Conservation (phyloP, 331 rosid species). For the Prunus yedoensis region DNA sequence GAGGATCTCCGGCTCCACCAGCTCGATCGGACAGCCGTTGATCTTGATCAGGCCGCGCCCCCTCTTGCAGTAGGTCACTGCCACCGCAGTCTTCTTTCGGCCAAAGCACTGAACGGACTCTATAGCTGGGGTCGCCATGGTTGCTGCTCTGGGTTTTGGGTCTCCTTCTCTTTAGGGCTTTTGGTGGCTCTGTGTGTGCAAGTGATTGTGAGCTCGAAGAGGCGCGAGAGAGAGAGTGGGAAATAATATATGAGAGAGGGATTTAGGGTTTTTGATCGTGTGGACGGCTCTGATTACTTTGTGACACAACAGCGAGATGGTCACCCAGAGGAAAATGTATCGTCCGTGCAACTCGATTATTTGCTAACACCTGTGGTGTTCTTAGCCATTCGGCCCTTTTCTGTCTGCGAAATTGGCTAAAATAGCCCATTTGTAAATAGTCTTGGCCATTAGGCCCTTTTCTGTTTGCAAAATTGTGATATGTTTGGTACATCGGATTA, state of each 20-base stretch:
- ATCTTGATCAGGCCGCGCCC: slow-evolving; percentile 54
- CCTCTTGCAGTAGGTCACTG: slow-evolving; percentile 52
- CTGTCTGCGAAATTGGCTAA: too few relatives aligned
- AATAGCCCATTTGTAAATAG: too few relatives aligned
- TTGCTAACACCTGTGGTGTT: too few relatives aligned
- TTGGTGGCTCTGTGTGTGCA: not conserved
- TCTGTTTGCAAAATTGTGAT: too few relatives aligned
- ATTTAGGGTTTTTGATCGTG: slow-evolving; percentile 15
- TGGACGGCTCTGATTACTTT: slow-evolving; percentile 22
- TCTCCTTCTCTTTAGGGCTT: not conserved
- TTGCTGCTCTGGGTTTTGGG: not conserved
- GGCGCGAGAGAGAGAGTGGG: not conserved
- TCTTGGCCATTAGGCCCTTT: too few relatives aligned
- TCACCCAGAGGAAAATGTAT: not conserved
- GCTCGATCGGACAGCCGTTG: slow-evolving; percentile 55
- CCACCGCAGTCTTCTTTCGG: slow-evolving; percentile 55
- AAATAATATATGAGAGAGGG: not conserved
- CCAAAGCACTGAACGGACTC: slow-evolving; percentile 56
- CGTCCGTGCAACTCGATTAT: too few relatives aligned
- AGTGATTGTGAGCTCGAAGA: not conserved
- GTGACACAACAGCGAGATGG: not conserved
- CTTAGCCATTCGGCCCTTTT: too few relatives aligned
- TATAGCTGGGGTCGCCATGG: slow-evolving; percentile 28
- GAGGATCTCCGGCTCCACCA: slow-evolving; percentile 52
- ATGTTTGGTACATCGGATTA: too few relatives aligned